Conservation (phyloP, 371 early-diverging fungal genomes). For the Rhizopus sp. region DNA sequence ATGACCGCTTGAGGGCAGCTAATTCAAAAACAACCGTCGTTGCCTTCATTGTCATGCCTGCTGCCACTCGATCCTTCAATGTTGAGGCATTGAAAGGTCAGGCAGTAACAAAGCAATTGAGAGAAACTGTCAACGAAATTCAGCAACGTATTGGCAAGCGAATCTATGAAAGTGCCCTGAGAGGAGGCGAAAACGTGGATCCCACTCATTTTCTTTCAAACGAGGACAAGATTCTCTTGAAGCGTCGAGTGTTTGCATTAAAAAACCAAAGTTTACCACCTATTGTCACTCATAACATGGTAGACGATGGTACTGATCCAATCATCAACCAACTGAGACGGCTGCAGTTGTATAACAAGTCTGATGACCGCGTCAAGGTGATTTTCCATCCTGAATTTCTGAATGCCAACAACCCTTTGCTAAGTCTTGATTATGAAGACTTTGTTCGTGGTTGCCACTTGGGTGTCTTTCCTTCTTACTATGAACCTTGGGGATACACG, state of each 20-base stretch:
- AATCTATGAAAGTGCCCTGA: conserved; percentile 80
- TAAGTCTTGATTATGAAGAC: conserved; percentile 95
- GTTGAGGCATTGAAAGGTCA: conserved; percentile 98
- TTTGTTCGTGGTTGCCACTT: conserved; percentile 96
- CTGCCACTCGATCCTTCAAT: conserved; percentile 85
- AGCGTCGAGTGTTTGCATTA: conserved; percentile 90
- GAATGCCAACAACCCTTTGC: conserved; percentile 90
- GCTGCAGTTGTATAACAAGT: conserved; percentile 84
- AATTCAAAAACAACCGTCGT: conserved; percentile 91
- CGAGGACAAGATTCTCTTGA: conserved; percentile 87
- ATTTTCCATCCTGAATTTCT: conserved; percentile 98
- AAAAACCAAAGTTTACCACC: conserved; percentile 89
- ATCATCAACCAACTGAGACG: conserved; percentile 82
- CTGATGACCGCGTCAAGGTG: conserved; percentile 91
- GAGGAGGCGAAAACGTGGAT: conserved; percentile 56
- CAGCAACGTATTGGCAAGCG: conserved; percentile 84
- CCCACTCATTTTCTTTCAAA: conserved; percentile 70
- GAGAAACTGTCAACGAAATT: conserved; percentile 91
- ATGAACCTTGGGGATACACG: conserved; percentile 97
- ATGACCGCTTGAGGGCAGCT: conserved; percentile 81
- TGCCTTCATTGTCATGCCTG: conserved; percentile 94
- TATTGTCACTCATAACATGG: conserved; percentile 96
- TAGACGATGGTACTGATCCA: conserved; percentile 84
- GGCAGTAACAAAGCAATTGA: conserved; percentile 95
- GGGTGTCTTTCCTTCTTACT: conserved; percentile 96